Evolutionary conservation across 768 basidiomycete genomes (phyloP), one percentile per base, ranked within the genome.

Genomic region (Hirschioporus abietinus): DNA sequence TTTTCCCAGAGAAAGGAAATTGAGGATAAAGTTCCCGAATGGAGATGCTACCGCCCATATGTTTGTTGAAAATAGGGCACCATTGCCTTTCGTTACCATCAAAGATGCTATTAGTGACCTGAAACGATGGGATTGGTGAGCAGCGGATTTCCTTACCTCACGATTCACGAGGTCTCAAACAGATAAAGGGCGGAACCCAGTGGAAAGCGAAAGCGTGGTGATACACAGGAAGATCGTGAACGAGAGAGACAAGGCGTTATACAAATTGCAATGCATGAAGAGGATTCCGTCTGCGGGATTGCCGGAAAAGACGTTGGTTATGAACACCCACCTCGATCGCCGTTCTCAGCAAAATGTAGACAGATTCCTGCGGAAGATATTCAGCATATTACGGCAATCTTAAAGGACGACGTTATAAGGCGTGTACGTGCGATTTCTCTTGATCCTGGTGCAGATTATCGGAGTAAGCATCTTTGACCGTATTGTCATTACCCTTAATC

Each of bases 61-160:
- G 76, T 79, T 81, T 0, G 71, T 75, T 3, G 67, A 70, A 24
- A 90, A 91, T 0, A 81, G 79, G 1, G 87, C 87, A 0, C 83
- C 84, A 0, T 85, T 88, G 72, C 78, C 77, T 8, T 79, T 79
- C 69, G 84, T 92, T 24, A 84, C 85, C 0, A 82, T 92, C 58
- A 82, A 84, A 24, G 91, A 92, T 72, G 90, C 92, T 1, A 91
- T 93, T 63, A 78, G 82, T 1, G 92, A 94, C 72, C 78, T 94
- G 9, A 86, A 84, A 1, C 81, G 75, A 3, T 94, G 89, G 73
- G 88, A 94, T 66, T 93, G 91, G 92, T 91, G 72, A 9, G 79
- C 68, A 23, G 25, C 25, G 67, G n/a, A 15, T 57, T 52, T 58
- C 20, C 35, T 66, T 15, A 65, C 67, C 35, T 30, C 35, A 34